Base-by-base conservation (phyloP, 768 basidiomycete species). In the Russula abietina region DNA sequence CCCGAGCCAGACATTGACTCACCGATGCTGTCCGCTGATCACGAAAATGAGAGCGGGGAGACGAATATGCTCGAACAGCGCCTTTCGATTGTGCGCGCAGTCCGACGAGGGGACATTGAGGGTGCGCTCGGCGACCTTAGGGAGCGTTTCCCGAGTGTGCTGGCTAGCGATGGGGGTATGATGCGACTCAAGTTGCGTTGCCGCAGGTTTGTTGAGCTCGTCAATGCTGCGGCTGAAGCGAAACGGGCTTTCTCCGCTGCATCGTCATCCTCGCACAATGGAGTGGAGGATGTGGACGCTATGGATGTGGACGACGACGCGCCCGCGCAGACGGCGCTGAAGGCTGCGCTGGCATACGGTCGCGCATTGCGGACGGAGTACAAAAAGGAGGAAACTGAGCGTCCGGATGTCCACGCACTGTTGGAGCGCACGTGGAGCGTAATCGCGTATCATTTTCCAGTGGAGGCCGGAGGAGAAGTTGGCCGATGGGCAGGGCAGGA, bases 171-270 rank as follows among this genome's bases (percentile, higher is more conserved):
- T 58, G 80, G 81, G 43, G 86, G 86, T 10, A 75, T 90, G 17
- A 80, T 93, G 75, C 73, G 82, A n/a, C 89, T 93, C 78, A 90
- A 89, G 72, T 74, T 95, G 68, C 82, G 87, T 28, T 91, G 91
- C 74, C 81, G 91, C 68, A 90, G 88, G 73, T 92, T 94, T 69
- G 85, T 94, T 50, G 92, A 94, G 73, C 80, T 92, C 32, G 60
- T 61, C 54, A 59, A 68, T 41, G 65, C 53, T 45, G 65, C 63
- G 9, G 68, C 65, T 38, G 65, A 50, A 54, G 62, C 36, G 60
- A 68, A 55, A 56, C 60, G 65, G 43, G 57, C 60, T 16, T 61
- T 54, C 6, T 48, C 52, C 11, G 28, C 57, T 28, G 28, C 57
- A 9, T 8, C 57, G 14, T 39, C 62, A 6, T 41, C 41, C 57